These are phyloP conservation scores for Diutina catenulata DNA, from an alignment of 1,139 yeast genomes.

Conservation along the genomic window DNA sequence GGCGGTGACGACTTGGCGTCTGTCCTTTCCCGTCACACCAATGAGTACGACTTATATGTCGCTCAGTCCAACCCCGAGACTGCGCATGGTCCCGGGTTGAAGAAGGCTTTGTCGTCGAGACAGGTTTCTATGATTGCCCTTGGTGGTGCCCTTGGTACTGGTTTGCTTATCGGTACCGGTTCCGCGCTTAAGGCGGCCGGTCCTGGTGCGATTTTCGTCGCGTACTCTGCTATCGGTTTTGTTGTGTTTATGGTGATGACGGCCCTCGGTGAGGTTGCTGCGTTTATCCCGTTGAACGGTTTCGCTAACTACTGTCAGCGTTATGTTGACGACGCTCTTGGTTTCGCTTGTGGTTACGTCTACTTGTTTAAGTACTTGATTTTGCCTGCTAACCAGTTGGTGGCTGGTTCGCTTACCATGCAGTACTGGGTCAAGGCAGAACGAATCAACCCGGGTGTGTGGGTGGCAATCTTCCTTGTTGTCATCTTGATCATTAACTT, in stretches of 20 bases:
- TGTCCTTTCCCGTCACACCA: constrained; percentile 32
- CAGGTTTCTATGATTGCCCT: constrained; percentile 67
- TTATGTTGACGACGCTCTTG: constrained; percentile 59
- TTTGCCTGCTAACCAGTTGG: constrained; percentile 51
- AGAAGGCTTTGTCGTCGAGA: constrained; percentile 53
- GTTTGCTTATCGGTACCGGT: constrained; percentile 62
- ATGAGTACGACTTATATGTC: constrained; percentile 36
- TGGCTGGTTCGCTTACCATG: constrained; percentile 48
- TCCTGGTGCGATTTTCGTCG: constrained; percentile 53
- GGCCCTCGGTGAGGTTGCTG: constrained; percentile 67
- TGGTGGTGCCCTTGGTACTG: constrained; percentile 46
- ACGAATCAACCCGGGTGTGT: constrained; percentile 40
- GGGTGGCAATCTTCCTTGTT: constrained; percentile 44
- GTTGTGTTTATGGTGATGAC: constrained; percentile 61
- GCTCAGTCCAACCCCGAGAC: constrained; percentile 32
- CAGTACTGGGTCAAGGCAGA: constrained; percentile 45
- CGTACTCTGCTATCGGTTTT: constrained; percentile 50
- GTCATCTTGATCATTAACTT: constrained; percentile 25
- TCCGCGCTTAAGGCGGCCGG: constrained; percentile 54
- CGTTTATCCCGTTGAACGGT: constrained; percentile 60
- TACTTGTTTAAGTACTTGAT: constrained; percentile 54
- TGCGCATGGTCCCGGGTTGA: constrained; percentile 42
- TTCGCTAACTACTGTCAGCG: constrained; percentile 61
- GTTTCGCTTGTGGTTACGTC: constrained; percentile 64
- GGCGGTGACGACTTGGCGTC: constrained; percentile 5